These are phyloP conservation scores for Trichoderma brevicompactum DNA, from an alignment of 2,329 filamentous ascomycete genomes.

Conservation along the genomic window DNA sequence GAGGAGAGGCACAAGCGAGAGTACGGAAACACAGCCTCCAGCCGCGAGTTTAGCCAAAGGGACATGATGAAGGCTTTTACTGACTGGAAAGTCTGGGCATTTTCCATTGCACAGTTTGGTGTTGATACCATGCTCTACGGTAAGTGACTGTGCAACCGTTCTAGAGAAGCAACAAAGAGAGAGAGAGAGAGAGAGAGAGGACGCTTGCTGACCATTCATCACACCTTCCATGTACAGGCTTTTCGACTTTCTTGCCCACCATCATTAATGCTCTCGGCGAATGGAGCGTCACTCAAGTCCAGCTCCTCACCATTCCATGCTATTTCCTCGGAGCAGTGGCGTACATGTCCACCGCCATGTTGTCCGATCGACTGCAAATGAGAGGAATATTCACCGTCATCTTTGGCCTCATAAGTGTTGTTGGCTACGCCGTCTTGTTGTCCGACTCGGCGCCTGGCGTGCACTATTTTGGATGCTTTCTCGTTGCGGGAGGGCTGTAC, in stretches of 20 bases:
- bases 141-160: constrained; percentile 30
- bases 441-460: constrained; percentile 62
- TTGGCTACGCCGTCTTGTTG: constrained; percentile 72
- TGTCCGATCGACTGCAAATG: constrained; percentile 69
- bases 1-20: constrained; percentile 43
- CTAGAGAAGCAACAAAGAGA: neutral
- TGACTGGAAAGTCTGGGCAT: constrained; percentile 78
- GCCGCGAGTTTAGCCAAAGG: constrained; percentile 53
- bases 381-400: constrained; percentile 67
- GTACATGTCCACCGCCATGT: constrained; percentile 67
- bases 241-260: constrained; percentile 76
- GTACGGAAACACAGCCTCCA: constrained; percentile 54
- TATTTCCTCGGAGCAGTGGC: constrained; percentile 73
- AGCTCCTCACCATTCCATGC: constrained; percentile 78
- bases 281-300: constrained; percentile 68
- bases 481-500: constrained; percentile 77
- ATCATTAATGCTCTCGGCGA: constrained; percentile 72
- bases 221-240: constrained; percentile 51
- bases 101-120: constrained; percentile 72
- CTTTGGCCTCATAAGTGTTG: constrained; percentile 65
- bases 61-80: constrained; percentile 70
- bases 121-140: constrained; percentile 76
- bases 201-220: neutral
- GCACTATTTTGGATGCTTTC: constrained; percentile 75
- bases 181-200: too few species aligned